Evolutionary conservation across 2,329 filamentous ascomycete genomes (phyloP).

Genomic region (Aspergillus vadensis): DNA sequence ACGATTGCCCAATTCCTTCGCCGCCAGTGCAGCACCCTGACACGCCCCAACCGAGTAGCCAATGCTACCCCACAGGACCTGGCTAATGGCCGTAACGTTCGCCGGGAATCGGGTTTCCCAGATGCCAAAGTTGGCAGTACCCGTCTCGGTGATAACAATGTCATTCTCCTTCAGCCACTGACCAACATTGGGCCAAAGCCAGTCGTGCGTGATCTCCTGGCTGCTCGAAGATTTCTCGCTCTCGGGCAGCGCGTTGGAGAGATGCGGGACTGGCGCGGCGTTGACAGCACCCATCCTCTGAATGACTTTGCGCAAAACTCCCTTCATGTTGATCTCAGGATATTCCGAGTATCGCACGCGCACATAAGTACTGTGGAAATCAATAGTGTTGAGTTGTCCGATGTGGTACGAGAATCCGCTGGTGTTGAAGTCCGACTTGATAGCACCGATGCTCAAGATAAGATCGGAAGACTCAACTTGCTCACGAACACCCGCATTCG

Average conservation of each 20-base stretch:
- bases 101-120: constrained; percentile 80
- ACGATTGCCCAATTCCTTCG: constrained; percentile 63
- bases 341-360: constrained; percentile 79
- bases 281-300: constrained; percentile 60
- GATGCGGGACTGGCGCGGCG: constrained; percentile 54
- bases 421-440: constrained; percentile 51
- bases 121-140: constrained; percentile 84
- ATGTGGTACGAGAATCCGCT: constrained; percentile 82
- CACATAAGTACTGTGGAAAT: constrained; percentile 76
- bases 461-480: constrained; percentile 45
- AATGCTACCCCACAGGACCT: constrained; percentile 72
- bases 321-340: constrained; percentile 75
- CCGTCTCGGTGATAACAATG: constrained; percentile 82
- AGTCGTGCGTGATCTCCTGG: constrained; percentile 52
- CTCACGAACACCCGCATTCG: constrained; percentile 54
- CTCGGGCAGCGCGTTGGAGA: constrained; percentile 56
- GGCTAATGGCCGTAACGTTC: constrained; percentile 76
- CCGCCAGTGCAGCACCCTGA: constrained; percentile 72
- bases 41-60: constrained; percentile 65
- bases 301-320: constrained; percentile 72
- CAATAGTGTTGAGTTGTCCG: constrained; percentile 76
- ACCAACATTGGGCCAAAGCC: constrained; percentile 74
- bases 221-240: constrained; percentile 34
- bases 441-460: constrained; percentile 46
- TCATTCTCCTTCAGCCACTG: constrained; percentile 72